Evolutionary conservation across 371 early-diverging fungal species (phyloP).

Genomic region (Gilbertella persicaria): DNA sequence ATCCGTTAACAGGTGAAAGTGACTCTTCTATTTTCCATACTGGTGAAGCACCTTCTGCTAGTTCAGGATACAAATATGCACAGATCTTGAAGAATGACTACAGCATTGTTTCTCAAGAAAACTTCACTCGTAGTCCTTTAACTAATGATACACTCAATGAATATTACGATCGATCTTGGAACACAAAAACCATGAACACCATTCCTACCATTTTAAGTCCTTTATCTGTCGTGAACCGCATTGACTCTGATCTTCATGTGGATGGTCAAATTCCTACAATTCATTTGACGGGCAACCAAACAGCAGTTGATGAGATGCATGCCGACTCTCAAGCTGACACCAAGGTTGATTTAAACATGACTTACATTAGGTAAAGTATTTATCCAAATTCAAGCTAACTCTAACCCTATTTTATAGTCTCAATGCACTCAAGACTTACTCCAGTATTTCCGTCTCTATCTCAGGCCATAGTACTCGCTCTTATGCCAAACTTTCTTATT

Average conservation of each 20-base stretch:
- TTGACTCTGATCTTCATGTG: conserved; percentile 16
- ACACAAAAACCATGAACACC: background rate
- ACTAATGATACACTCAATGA: conserved; percentile 12
- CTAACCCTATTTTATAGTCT: conserved; percentile 22
- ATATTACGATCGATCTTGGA: conserved; percentile 28
- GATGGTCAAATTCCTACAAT: conserved; percentile 29
- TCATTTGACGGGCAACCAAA: conserved; percentile 17
- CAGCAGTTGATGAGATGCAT: conserved; percentile 26
- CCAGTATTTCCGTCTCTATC: conserved; percentile 15
- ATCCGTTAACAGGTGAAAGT: conserved; percentile 6
- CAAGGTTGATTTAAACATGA: conserved; percentile 20
- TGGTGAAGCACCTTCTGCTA: conserved; percentile 17
- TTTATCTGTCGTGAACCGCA: conserved; percentile 19
- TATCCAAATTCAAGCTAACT: conserved; percentile 10
- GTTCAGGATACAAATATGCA: conserved; percentile 15
- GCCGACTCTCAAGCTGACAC: conserved; percentile 14
- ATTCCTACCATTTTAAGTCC: conserved; percentile 13
- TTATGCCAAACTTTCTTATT: conserved; percentile 28
- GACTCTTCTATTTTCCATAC: conserved; percentile 11
- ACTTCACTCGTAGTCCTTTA: conserved; percentile 14
- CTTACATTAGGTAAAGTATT: conserved; percentile 30
- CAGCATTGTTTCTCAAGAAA: conserved; percentile 11
- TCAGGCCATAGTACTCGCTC: conserved; percentile 30
- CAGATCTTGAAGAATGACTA: background rate
- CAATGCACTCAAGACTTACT: conserved; percentile 3